phyloP scores from a whole-genome alignment of 2,329 filamentous ascomycete species.

The Calonectria ilicicola region DNA sequence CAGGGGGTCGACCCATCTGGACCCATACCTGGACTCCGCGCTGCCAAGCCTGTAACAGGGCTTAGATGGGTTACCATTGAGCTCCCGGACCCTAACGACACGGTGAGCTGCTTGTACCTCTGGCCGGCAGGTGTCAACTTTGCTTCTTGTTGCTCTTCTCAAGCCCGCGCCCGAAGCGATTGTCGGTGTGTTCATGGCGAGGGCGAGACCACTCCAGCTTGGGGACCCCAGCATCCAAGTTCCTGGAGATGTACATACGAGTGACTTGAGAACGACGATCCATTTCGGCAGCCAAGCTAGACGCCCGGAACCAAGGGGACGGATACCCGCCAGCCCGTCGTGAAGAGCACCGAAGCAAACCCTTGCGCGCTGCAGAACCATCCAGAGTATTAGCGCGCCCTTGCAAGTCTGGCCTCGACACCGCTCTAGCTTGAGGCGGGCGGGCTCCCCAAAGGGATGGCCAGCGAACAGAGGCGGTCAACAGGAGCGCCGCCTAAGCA shows the following conservation, averaged over 20 bases:
- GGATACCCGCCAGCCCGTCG: constrained; percentile 35
- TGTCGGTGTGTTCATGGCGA: constrained; percentile 32
- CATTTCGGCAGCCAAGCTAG: constrained; percentile 13
- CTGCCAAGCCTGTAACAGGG: constrained; percentile 39
- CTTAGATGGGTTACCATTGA: constrained; percentile 36
- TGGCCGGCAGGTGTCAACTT: constrained; percentile 29
- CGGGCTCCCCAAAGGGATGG: constrained; percentile 37
- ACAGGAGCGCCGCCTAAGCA: constrained; percentile 28
- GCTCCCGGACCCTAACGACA: constrained; percentile 34
- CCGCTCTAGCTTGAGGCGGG: constrained; percentile 41
- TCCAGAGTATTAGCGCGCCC: constrained; percentile 36
- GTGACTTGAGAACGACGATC: constrained; percentile 6
- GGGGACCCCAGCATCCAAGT: neutral
- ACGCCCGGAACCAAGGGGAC: constrained; percentile 17
- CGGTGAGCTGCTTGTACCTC: constrained; percentile 42
- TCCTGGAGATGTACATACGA: constrained; percentile 3
- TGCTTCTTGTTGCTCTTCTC: constrained; percentile 19
- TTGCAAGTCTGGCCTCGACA: constrained; percentile 38
- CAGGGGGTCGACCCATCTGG: constrained; percentile 31
- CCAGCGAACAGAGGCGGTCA: constrained; percentile 42
- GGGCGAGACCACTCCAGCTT: neutral
- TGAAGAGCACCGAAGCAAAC: constrained; percentile 30
- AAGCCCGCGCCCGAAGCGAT: neutral
- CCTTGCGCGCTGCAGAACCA: constrained; percentile 26
- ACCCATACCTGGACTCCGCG: constrained; percentile 33